Evolutionary conservation across 2,329 filamentous ascomycete species (phyloP).

Genomic region (Penicillium sp.): DNA sequence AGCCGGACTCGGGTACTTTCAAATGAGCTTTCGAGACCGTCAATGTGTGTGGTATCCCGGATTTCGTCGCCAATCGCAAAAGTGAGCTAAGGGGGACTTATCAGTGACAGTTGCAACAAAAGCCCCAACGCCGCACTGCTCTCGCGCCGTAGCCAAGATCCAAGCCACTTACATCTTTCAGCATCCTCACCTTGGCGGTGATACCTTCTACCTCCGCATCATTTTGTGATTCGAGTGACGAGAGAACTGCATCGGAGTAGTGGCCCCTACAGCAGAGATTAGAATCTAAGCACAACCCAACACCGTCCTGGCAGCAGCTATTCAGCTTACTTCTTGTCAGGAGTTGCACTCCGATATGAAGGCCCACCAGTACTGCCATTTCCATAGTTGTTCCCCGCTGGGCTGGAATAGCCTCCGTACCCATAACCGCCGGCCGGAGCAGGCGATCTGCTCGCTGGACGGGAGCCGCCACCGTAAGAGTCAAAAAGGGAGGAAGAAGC

Average conservation of each 20-base stretch:
- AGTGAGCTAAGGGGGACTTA: slow-evolving; percentile 64
- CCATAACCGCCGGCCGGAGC: slow-evolving; percentile 55
- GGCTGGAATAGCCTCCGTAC: slow-evolving; percentile 32
- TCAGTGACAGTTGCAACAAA: not conserved
- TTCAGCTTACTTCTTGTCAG: slow-evolving; percentile 62
- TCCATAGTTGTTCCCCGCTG: slow-evolving; percentile 24
- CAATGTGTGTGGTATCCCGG: slow-evolving; percentile 79
- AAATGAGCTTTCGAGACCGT: slow-evolving; percentile 94
- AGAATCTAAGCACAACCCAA: not conserved
- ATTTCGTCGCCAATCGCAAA: slow-evolving; percentile 94
- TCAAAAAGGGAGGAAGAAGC: slow-evolving; percentile 72
- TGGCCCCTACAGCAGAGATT: slow-evolving; percentile 63
- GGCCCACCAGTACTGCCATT: slow-evolving; percentile 31
- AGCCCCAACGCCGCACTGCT: not conserved
- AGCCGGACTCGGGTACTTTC: slow-evolving; percentile 79
- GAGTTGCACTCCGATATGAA: slow-evolving; percentile 62
- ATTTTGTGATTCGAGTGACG: slow-evolving; percentile 94
- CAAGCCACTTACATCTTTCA: slow-evolving; percentile 72
- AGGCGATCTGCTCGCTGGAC: slow-evolving; percentile 41
- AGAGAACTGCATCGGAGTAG: slow-evolving; percentile 87
- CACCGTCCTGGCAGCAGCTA: not conserved
- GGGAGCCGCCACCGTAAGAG: slow-evolving; percentile 62
- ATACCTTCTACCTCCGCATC: slow-evolving; percentile 88
- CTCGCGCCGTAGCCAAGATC: not conserved
- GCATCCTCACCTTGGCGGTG: slow-evolving; percentile 79